Conservation (phyloP, 2,329 filamentous ascomycete species). For the Ophiostoma quercus region DNA sequence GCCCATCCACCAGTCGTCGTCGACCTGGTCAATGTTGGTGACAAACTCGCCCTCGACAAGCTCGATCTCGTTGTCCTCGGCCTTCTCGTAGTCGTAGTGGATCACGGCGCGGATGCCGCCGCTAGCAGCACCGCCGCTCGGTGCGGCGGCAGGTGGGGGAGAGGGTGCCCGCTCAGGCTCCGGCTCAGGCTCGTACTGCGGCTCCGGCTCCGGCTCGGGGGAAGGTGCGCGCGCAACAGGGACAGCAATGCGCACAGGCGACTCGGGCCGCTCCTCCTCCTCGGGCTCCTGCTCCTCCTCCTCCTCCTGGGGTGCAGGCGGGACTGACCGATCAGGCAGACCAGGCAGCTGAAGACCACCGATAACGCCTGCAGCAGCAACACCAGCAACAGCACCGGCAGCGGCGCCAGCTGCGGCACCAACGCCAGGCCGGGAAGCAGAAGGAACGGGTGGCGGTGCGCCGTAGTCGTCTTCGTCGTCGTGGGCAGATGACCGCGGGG, state of each 20-base stretch:
- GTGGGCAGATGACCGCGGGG: conserved; percentile 28
- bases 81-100: conserved; percentile 95
- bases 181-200: conserved; percentile 52
- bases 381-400: conserved; percentile 5
- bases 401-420: neutral
- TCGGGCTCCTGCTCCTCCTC: conserved; percentile 38
- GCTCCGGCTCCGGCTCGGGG: conserved; percentile 59
- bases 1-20: conserved; percentile 98
- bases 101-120: conserved; percentile 64
- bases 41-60: conserved; percentile 83
- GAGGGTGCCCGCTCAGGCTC: conserved; percentile 41
- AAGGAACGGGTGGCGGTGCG: conserved; percentile 58
- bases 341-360: conserved; percentile 81
- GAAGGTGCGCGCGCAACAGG: conserved; percentile 47
- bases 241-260: conserved; percentile 29
- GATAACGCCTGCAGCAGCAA: conserved; percentile 66
- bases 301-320: conserved; percentile 43
- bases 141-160: conserved; percentile 27
- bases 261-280: conserved; percentile 32
- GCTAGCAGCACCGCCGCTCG: conserved; percentile 30
- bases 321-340: conserved; percentile 53
- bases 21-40: conserved; percentile 92
- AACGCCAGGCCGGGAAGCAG: conserved; percentile 55
- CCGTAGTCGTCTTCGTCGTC: conserved; percentile 44
- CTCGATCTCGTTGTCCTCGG: conserved; percentile 94